phyloP scores from a whole-genome alignment of 768 basidiomycete genomes.

The Cyclocybe aegerita region DNA sequence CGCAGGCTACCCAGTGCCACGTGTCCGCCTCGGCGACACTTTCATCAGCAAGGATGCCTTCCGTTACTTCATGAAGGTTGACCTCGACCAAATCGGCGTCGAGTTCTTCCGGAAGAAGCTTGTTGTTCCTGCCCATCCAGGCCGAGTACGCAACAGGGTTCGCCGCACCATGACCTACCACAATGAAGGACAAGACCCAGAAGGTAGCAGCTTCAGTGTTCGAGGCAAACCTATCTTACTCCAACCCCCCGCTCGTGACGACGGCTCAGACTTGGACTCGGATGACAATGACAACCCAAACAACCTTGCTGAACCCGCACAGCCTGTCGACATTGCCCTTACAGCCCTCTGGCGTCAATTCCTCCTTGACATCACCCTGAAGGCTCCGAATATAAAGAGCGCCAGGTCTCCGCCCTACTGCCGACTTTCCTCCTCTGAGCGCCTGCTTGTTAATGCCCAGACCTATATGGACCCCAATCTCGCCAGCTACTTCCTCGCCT shows the following conservation, averaged over 20 bases:
- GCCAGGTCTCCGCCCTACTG: slow-evolving; percentile 10
- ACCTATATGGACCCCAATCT: slow-evolving; percentile 12
- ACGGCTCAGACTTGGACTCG: slow-evolving; percentile 10
- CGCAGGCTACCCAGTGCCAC: background rate
- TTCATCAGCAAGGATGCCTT: slow-evolving; percentile 4
- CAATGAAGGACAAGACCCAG: background rate
- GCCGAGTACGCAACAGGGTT: slow-evolving; percentile 2
- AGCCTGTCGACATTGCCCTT: slow-evolving; percentile 8
- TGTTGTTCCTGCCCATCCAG: background rate
- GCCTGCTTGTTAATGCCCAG: slow-evolving; percentile 3
- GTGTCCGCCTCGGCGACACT: background rate
- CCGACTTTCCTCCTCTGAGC: background rate
- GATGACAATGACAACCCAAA: background rate
- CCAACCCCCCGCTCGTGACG: background rate
- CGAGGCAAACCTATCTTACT: background rate
- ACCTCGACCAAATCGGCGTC: background rate
- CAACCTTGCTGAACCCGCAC: background rate
- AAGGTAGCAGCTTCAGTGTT: slow-evolving; percentile 2
- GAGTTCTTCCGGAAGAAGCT: background rate
- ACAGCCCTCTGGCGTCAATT: slow-evolving; percentile 17
- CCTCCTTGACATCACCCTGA: slow-evolving; percentile 14
- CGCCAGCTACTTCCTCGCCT: slow-evolving; percentile 7
- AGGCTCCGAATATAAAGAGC: slow-evolving; percentile 10
- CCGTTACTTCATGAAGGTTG: slow-evolving; percentile 4
- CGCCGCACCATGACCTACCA: background rate